Conservation (phyloP, 176 grass and related monocot species). For the Typha latifolia region DNA sequence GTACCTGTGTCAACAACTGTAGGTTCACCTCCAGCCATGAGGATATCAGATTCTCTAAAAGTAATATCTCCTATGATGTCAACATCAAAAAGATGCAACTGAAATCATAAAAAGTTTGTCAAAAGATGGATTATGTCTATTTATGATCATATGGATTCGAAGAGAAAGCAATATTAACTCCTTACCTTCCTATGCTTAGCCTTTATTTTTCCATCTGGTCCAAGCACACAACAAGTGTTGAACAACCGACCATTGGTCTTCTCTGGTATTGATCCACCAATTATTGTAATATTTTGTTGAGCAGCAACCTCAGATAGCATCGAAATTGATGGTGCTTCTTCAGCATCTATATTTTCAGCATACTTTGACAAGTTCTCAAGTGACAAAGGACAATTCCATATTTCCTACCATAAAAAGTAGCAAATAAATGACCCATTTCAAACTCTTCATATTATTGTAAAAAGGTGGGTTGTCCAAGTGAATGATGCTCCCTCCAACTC, state of each 20-base stretch:
- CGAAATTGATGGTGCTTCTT: slow-evolving; percentile 34
- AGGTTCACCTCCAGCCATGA: slow-evolving; percentile 35
- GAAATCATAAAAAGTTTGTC: slow-evolving; percentile 13
- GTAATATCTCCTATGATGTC: slow-evolving; percentile 41
- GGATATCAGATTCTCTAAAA: slow-evolving; percentile 42
- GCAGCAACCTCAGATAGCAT: slow-evolving; percentile 48
- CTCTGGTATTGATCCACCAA: slow-evolving; percentile 62
- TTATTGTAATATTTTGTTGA: slow-evolving; percentile 30
- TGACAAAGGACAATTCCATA: slow-evolving; percentile 53
- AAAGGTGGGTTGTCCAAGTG: too few species aligned
- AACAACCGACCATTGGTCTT: slow-evolving; percentile 25
- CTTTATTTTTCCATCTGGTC: slow-evolving; percentile 28
- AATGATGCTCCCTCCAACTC: too few species aligned
- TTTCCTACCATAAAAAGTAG: slow-evolving; percentile 30
- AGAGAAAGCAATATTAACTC: background rate
- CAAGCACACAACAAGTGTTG: slow-evolving; percentile 52
- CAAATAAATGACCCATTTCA: background rate
- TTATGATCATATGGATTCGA: background rate
- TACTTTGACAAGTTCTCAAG: slow-evolving; percentile 35
- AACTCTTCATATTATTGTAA: too few species aligned
- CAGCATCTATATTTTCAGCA: slow-evolving; percentile 50
- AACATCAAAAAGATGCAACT: slow-evolving; percentile 53
- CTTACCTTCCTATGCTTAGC: slow-evolving; percentile 60
- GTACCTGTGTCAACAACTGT: slow-evolving; percentile 51
- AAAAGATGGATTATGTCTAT: background rate